Evolutionary conservation across 441 rosid species (phyloP), one percentile per base, ranked within the genome.

Genomic region (Bocquillonia castaneifolia): DNA sequence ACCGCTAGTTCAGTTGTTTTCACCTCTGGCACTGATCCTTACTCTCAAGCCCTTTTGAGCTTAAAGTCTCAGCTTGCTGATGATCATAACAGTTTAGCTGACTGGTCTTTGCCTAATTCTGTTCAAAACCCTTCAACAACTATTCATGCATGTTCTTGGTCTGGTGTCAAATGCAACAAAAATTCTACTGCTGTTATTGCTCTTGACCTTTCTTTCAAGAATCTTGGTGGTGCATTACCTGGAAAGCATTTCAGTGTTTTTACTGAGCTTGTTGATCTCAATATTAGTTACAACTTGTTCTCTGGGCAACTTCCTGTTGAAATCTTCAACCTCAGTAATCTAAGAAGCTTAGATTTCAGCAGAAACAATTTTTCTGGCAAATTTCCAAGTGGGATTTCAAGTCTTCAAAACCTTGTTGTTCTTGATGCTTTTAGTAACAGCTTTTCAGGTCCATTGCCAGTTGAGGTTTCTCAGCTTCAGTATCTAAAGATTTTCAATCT

Each of bases 371-470:
- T 93, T 71, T 88, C 97, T 1, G 86, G 87, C 2, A 72, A 60
- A 26, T 89, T 93, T 59, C 96, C 93, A 0, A 66, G 67, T 22
- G 89, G 83, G 51, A 73, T 85, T 66, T 81, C 85, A 4, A 63
- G 79, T 18, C 82, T 91, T 66, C 52, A 36, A 26, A 82, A 74
- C 55, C 81, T 89, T 54, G 80, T 73, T 54, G 70, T 79, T 68
- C 83, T 93, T 68, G 85, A 93, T 70, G 99, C 96, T 36, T 85
- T 89, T 56, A 91, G 97, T 74, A 93, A 91, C 77, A 91, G 96
- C 88, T 91, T 93, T 80, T 80, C 90, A 2, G 97, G 99, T 34
- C 77, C 88, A 3, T 75, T 93, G 76, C 93, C 96, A 0, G 72
- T 73, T 66, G 88, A 82, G 63, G 57, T 85, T 64, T 79, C 93